Conservation (phyloP, 768 basidiomycete genomes). For the Boletellus sp. region DNA sequence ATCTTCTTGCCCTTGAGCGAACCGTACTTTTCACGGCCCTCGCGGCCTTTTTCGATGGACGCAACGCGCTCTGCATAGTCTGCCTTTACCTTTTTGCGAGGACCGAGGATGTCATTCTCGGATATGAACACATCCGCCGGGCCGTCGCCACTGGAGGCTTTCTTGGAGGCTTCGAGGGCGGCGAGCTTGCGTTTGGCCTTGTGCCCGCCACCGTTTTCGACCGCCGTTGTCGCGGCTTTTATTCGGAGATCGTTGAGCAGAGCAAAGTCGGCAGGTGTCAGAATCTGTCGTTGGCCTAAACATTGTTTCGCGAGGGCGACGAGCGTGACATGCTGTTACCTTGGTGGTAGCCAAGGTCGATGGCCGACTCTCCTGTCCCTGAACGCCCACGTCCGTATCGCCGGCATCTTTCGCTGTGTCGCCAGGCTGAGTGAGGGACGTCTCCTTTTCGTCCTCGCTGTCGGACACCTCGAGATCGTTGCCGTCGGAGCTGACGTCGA, state of each 20-base stretch:
- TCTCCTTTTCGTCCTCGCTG: conserved; percentile 67
- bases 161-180: conserved; percentile 68
- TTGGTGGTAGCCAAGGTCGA: conserved; percentile 81
- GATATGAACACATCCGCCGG: conserved; percentile 61
- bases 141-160: conserved; percentile 44
- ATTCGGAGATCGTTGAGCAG: conserved; percentile 84
- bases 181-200: conserved; percentile 89
- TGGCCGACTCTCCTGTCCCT: conserved; percentile 36
- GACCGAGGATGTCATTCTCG: conserved; percentile 89
- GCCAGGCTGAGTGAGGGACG: conserved; percentile 1
- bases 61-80: conserved; percentile 94
- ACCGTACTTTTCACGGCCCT: conserved; percentile 92
- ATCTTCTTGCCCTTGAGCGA: conserved; percentile 90
- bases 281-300: conserved; percentile 54
- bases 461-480: conserved; percentile 76
- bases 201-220: conserved; percentile 65
- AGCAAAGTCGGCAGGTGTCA: conserved; percentile 96
- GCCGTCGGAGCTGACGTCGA: conserved; percentile 69
- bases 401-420: conserved; percentile 1
- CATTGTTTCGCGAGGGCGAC: not conserved
- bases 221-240: conserved; percentile 68
- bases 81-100: conserved; percentile 88
- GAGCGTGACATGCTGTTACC: conserved; percentile 35
- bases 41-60: conserved; percentile 86
- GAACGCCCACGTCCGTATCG: conserved; percentile 15